A percentile compares a stretch with the other conserved stretches of the same genome.
These are phyloP conservation scores for Trametes cingulata DNA, from an alignment of 768 basidiomycete species.

Conservation along the genomic window DNA sequence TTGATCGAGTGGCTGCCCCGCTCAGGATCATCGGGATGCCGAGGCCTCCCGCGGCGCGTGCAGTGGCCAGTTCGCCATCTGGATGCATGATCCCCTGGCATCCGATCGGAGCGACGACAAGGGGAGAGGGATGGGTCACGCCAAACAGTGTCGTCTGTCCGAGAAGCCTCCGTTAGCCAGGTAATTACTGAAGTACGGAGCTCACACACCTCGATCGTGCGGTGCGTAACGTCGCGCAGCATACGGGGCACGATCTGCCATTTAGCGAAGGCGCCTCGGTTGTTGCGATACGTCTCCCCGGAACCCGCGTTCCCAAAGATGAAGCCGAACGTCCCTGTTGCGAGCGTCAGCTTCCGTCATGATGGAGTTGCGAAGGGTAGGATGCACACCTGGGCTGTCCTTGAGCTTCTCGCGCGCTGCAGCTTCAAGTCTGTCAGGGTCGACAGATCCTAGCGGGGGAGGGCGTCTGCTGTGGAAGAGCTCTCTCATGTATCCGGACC, in stretches of 20 bases:
- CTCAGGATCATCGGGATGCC: slow-evolving; percentile 75
- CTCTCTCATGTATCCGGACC: slow-evolving; percentile 28
- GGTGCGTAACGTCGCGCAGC: slow-evolving; percentile 60
- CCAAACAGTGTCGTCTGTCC: slow-evolving; percentile 73
- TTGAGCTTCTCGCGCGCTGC: slow-evolving; percentile 65
- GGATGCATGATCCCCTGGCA: slow-evolving; percentile 74
- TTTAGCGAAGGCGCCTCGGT: slow-evolving; percentile 60
- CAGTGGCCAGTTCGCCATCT: slow-evolving; percentile 71
- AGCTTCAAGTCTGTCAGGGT: slow-evolving; percentile 62
- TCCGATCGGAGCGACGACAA: slow-evolving; percentile 75
- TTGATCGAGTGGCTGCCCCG: slow-evolving; percentile 68
- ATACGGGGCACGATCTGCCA: slow-evolving; percentile 82
- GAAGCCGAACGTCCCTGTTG: slow-evolving; percentile 67
- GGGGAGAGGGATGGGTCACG: slow-evolving; percentile 56
- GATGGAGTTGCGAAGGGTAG: neutral
- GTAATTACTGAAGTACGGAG: neutral
- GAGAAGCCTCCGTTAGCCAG: neutral
- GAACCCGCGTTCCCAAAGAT: slow-evolving; percentile 78
- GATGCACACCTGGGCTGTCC: slow-evolving; percentile 49
- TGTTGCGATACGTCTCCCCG: slow-evolving; percentile 63
- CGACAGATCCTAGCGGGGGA: slow-evolving; percentile 55
- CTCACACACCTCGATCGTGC: slow-evolving; percentile 56
- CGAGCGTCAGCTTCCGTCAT: neutral
- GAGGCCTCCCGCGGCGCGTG: slow-evolving; percentile 61
- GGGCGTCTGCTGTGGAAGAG: slow-evolving; percentile 26